Evolutionary conservation across 164 flowering plant species (phyloP), one percentile per base, ranked within the genome.

Genomic region (Umbilicus rupestris): DNA sequence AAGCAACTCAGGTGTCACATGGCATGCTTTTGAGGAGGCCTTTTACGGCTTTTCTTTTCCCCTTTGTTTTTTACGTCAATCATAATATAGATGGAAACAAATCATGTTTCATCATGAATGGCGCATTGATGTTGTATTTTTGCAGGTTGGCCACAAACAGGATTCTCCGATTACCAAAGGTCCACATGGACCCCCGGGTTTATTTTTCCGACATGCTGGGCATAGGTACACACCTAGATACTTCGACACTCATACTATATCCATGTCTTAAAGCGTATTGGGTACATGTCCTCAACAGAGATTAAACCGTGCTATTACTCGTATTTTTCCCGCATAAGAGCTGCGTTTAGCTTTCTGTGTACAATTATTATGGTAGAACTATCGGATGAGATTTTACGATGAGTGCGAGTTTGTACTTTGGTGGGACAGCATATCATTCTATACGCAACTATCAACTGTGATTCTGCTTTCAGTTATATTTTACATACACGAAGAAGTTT

Each of bases 131-230:
- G 58, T 26, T 55, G 16, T 9, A 62, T 14, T 3, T 73, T 47
- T 72, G 24, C 77, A 87, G 94, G 71, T 84, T 68, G 84, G 85
- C 62, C 78, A 84, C 64, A 76, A 74, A 74, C 80, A 81, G 59
- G 83, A 79, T 7, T 65, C 72, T 62, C 63, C 46, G 39, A 77
- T 77, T 50, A 44, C 79, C 7, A 80, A 71, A 66, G 70, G 73
- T 73, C 75, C 81, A 45, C 73, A 77, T 41, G 63, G 76, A 66
- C 85, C 94, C 49, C 83, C 84, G 20, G 94, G 90, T 69, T 80
- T 88, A 64, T 86, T 88, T 62, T 88, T 88, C 66, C 83, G 80
- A 37, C 94, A 88, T 78, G 86, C 88, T 60, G 93, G 93, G 26
- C 93, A 87, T 69, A 82, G 93, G 93, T 87, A 70, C 39, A 41